phyloP scores from a whole-genome alignment of 768 basidiomycete genomes.

The Tylopilus intermedius region DNA sequence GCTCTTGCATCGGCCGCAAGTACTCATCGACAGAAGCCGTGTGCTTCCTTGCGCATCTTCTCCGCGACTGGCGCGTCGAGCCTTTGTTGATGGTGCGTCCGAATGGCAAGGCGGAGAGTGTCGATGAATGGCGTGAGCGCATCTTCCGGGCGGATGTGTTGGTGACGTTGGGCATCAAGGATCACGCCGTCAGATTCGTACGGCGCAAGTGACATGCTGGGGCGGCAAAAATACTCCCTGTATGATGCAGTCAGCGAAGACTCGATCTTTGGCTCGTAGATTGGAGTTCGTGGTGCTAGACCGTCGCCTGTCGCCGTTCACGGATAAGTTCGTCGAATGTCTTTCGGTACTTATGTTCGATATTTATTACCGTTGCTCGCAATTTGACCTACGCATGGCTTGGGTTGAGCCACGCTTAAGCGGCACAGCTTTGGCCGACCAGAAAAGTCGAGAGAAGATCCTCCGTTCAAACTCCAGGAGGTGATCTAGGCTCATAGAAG shows the following conservation, averaged over 20 bases:
- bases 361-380: no score
- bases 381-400: no score
- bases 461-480: background rate
- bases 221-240: no score
- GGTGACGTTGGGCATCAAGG: conserved; percentile 15
- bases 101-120: conserved; percentile 5
- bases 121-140: conserved; percentile 14
- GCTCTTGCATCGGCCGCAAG: conserved; percentile 48
- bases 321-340: no score
- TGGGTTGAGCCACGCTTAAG: no score
- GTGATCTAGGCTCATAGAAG: background rate
- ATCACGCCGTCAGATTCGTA: conserved; percentile 10
- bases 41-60: conserved; percentile 46
- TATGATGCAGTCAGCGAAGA: no score
- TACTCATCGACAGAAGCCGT: conserved; percentile 50
- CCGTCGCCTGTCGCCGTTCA: no score
- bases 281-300: no score
- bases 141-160: conserved; percentile 11
- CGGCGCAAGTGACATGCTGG: conserved; percentile 1
- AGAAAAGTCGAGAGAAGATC: background rate
- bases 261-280: no score
- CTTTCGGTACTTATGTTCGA: background rate
- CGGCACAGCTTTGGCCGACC: no score
- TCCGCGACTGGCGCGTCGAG: conserved; percentile 49
- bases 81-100: conserved; percentile 30